Conservation (phyloP, 257 asterid species). For the Plantago major region DNA sequence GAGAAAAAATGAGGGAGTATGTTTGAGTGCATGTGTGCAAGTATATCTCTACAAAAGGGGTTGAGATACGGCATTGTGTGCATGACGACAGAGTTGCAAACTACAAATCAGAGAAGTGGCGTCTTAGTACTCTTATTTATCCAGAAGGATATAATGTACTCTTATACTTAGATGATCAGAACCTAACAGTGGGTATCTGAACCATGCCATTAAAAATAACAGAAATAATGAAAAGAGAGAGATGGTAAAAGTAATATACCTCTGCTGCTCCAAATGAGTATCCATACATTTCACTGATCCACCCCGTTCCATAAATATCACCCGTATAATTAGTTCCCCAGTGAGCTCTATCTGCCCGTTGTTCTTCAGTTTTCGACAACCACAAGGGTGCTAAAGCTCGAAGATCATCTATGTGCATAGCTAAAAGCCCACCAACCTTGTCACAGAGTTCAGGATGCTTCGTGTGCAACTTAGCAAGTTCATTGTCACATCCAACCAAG, state of each 20-base stretch:
- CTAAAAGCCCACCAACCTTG: slow-evolving; percentile 95
- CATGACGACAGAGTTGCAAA: neutral
- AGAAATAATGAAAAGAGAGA: neutral
- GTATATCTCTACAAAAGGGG: neutral
- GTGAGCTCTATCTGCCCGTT: slow-evolving; percentile 77
- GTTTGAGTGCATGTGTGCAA: neutral
- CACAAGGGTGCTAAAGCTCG: slow-evolving; percentile 88
- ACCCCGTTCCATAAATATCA: slow-evolving; percentile 79
- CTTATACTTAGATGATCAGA: too few relatives aligned
- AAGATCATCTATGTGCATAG: slow-evolving; percentile 95
- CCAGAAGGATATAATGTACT: too few relatives aligned
- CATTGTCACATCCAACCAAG: slow-evolving; percentile 83
- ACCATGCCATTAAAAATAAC: too few relatives aligned
- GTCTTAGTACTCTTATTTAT: too few relatives aligned
- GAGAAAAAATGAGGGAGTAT: too few relatives aligned
- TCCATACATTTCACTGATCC: slow-evolving; percentile 99
- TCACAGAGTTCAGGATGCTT: slow-evolving; percentile 88
- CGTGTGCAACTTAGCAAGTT: slow-evolving; percentile 83
- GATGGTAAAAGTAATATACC: slow-evolving; percentile 30
- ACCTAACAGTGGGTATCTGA: too few relatives aligned
- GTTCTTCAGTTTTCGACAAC: slow-evolving; percentile 91
- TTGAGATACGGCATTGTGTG: neutral
- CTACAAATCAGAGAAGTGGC: neutral
- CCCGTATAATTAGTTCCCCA: slow-evolving; percentile 92
- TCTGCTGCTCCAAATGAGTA: slow-evolving; percentile 98